A percentile compares a stretch with the other conserved stretches of the same genome.
Evolutionary conservation across 1,284 basidiomycete genomes (phyloP).

Genomic region (Marasmius oreades): DNA sequence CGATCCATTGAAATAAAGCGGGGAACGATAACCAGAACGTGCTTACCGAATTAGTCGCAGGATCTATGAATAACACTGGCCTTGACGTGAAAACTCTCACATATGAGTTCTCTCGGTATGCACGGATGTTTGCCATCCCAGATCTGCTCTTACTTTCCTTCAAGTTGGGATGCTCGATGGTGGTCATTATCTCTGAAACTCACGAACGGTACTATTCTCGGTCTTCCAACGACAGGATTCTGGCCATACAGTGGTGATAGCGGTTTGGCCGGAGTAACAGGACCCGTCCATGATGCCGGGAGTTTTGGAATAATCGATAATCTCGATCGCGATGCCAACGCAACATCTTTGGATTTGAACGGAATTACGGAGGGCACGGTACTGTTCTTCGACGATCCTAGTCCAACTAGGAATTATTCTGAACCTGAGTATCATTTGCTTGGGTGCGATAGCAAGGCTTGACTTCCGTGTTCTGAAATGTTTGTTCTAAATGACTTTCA

Average conservation of each 20-base stretch:
- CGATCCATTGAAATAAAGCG: no score
- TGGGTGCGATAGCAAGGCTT: no score
- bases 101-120: conserved; percentile 22
- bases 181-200: conserved; percentile 26
- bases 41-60: conserved; percentile 22
- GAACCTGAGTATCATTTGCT: conserved; percentile 24
- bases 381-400: conserved; percentile 27
- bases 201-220: conserved; percentile 24
- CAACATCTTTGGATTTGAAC: conserved; percentile 20
- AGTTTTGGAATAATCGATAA: conserved; percentile 19
- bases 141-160: no score
- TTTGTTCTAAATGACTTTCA: background rate
- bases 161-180: conserved; percentile 29
- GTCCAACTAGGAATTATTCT: conserved; percentile 27
- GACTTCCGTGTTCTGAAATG: background rate
- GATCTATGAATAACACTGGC: conserved; percentile 22
- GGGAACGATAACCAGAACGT: conserved; percentile 29
- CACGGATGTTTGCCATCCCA: background rate
- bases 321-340: conserved; percentile 10
- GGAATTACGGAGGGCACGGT: conserved; percentile 17
- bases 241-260: conserved; percentile 29
- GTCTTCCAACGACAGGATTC: conserved; percentile 27
- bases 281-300: conserved; percentile 23
- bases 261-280: conserved; percentile 22
- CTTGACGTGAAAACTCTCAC: conserved; percentile 23